Percentiles rank a stretch among this genome's conserved stretches.
Conservation (phyloP, 306 rosid genomes). For the Rubus parviflorus region DNA sequence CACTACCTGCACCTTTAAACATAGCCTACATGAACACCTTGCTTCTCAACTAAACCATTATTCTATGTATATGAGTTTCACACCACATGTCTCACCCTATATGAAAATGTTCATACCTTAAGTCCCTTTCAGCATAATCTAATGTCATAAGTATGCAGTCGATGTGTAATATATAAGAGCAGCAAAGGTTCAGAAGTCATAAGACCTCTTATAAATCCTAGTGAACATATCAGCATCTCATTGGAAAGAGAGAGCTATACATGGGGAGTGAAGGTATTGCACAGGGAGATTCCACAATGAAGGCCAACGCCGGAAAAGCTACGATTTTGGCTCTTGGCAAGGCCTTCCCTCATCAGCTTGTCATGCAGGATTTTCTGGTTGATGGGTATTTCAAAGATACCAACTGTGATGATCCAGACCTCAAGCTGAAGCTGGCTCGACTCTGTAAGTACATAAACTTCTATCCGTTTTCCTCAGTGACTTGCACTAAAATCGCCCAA, state of each 20-base stretch:
- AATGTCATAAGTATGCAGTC: conserved; percentile 11
- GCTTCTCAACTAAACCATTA: conserved; percentile 49
- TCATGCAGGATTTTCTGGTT: conserved; percentile 86
- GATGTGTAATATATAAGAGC: conserved; percentile 42
- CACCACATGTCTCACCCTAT: conserved; percentile 29
- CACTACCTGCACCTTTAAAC: conserved; percentile 31
- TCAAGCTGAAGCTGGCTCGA: conserved; percentile 76
- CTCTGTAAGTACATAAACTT: conserved; percentile 52
- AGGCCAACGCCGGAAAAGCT: conserved; percentile 60
- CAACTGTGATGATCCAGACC: conserved; percentile 79
- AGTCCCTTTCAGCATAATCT: background rate
- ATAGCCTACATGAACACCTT: conserved; percentile 49
- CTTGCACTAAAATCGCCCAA: too few species aligned
- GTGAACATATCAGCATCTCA: background rate
- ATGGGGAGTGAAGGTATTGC: conserved; percentile 52
- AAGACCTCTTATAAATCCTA: conserved; percentile 6
- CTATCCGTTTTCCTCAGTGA: too few species aligned
- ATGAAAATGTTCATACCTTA: conserved; percentile 25
- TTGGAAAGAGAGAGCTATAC: conserved; percentile 13
- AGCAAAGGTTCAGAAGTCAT: conserved; percentile 10
- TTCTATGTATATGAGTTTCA: conserved; percentile 3
- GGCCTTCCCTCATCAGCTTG: conserved; percentile 94
- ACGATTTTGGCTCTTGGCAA: conserved; percentile 85
- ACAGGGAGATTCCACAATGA: conserved; percentile 35
- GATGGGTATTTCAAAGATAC: conserved; percentile 88